Evolutionary conservation across 2,329 filamentous ascomycete genomes (phyloP).

Genomic region (Fusarium tupiense): DNA sequence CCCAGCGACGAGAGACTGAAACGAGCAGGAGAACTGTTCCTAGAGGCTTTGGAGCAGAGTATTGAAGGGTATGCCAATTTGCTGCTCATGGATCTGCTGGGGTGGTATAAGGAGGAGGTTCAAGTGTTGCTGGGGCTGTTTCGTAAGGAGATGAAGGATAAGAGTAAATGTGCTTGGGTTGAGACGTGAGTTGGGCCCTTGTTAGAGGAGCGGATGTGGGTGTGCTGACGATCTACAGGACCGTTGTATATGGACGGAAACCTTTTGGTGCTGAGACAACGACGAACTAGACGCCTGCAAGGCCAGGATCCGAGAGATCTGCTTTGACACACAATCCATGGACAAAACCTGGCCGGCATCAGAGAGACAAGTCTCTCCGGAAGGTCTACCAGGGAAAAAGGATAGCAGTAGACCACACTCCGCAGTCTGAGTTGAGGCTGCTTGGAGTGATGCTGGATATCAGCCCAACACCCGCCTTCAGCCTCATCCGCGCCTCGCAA

Average conservation of each 20-base stretch:
- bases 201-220: background rate
- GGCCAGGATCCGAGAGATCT: background rate
- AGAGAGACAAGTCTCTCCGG: background rate
- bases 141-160: conserved; percentile 26
- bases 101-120: conserved; percentile 43
- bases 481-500: background rate
- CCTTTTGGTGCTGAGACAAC: background rate
- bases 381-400: too few species aligned
- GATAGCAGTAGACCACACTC: background rate
- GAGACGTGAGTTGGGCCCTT: conserved; percentile 19
- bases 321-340: background rate
- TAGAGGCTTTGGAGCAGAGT: conserved; percentile 42
- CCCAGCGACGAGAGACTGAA: conserved; percentile 54
- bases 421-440: background rate
- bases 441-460: background rate
- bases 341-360: background rate
- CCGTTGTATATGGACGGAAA: conserved; percentile 33
- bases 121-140: conserved; percentile 38
- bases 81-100: conserved; percentile 43
- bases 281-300: background rate
- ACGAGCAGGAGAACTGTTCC: conserved; percentile 51
- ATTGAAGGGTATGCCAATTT: conserved; percentile 45
- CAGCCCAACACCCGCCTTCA: background rate
- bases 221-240: conserved; percentile 7
- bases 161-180: conserved; percentile 21